These are phyloP conservation scores for Sclerotinia nivalis DNA, from an alignment of 2,329 filamentous ascomycete species.

Conservation along the genomic window DNA sequence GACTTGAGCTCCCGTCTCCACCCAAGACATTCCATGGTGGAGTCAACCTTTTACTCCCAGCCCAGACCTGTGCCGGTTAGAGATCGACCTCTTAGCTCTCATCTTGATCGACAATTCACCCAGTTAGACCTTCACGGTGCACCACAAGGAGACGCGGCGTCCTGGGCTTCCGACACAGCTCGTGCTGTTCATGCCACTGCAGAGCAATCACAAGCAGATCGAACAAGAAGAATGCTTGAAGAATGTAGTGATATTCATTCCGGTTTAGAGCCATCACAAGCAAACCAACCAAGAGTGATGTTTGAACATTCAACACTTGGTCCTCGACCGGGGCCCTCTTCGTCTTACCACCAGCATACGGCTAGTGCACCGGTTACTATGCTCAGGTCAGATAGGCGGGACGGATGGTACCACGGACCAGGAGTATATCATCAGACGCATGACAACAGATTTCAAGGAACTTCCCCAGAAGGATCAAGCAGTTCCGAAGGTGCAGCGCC, in stretches of 20 bases:
- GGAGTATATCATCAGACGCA: slow-evolving; percentile 37
- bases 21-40: slow-evolving; percentile 22
- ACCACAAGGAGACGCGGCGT: slow-evolving; percentile 54
- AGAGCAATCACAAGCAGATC: slow-evolving; percentile 50
- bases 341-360: slow-evolving; percentile 53
- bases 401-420: slow-evolving; percentile 70
- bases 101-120: slow-evolving; percentile 67
- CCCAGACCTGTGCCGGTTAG: slow-evolving; percentile 40
- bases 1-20: slow-evolving; percentile 47
- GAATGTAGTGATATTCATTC: slow-evolving; percentile 45
- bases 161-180: slow-evolving; percentile 59
- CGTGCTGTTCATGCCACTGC: slow-evolving; percentile 56
- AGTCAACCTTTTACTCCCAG: background rate
- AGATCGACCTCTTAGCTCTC: slow-evolving; percentile 49
- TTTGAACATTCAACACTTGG: slow-evolving; percentile 53
- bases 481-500: slow-evolving; percentile 54
- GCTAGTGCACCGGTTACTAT: slow-evolving; percentile 60
- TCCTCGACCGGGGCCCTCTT: slow-evolving; percentile 38
- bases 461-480: slow-evolving; percentile 56
- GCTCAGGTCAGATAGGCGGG: slow-evolving; percentile 62
- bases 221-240: slow-evolving; percentile 56
- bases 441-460: slow-evolving; percentile 44
- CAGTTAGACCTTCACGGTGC: slow-evolving; percentile 62
- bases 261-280: slow-evolving; percentile 54
- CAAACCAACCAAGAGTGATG: slow-evolving; percentile 49